Evolutionary conservation across 495 filamentous ascomycete genomes (phyloP).

Genomic region (Mytilinidion resinicola): DNA sequence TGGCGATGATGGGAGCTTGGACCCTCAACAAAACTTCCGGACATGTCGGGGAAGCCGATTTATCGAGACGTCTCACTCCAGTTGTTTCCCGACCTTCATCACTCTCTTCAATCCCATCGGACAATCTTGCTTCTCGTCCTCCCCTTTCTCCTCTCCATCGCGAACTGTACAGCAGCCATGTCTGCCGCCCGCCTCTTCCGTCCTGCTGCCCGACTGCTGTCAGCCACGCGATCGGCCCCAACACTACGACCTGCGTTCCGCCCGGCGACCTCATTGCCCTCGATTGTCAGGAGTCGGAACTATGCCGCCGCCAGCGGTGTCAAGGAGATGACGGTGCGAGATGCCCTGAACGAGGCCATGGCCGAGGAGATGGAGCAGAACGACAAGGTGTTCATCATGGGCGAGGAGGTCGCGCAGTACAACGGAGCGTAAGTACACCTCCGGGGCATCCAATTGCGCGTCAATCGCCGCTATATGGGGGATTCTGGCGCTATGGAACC

Average conservation of each 20-base stretch:
- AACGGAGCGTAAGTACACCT: constrained; percentile 71
- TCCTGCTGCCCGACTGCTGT: constrained; percentile 69
- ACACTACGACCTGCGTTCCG: constrained; percentile 48
- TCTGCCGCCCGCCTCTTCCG: constrained; percentile 70
- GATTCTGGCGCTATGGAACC: too few relatives aligned
- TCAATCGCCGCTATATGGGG: not conserved
- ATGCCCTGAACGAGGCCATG: constrained; percentile 95
- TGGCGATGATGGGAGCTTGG: too few relatives aligned
- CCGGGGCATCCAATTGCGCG: constrained; percentile 1
- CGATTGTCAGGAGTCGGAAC: constrained; percentile 33
- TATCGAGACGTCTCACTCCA: too few relatives aligned
- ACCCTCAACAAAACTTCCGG: too few relatives aligned
- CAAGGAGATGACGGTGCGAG: constrained; percentile 94
- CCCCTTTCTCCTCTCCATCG: constrained; percentile 25
- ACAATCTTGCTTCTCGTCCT: not conserved
- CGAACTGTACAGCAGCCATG: constrained; percentile 42
- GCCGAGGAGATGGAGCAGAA: constrained; percentile 95
- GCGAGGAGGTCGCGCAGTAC: constrained; percentile 98
- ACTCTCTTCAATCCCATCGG: constrained; percentile 2
- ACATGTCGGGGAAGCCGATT: too few relatives aligned
- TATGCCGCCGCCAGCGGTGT: constrained; percentile 47
- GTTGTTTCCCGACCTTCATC: too few relatives aligned
- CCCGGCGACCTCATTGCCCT: constrained; percentile 44
- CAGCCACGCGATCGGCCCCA: constrained; percentile 50
- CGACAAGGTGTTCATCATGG: constrained; percentile 87